These are phyloP conservation scores for Alternaria angustiovoidea DNA, from an alignment of 2,329 filamentous ascomycete species.

Conservation along the genomic window DNA sequence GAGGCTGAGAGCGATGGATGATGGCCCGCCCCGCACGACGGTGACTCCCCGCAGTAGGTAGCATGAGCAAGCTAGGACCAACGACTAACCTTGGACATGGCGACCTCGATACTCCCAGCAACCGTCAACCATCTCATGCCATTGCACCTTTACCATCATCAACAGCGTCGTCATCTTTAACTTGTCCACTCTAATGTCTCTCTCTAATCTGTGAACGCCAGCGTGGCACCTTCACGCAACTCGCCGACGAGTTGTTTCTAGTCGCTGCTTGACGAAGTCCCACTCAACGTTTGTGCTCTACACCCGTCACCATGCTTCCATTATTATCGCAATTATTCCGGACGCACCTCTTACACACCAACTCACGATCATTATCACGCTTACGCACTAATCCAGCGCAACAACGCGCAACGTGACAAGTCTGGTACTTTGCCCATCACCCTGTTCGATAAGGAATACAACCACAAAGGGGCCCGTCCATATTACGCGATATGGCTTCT, in stretches of 20 bases:
- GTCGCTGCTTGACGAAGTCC: conserved; percentile 30
- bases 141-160: conserved; percentile 3
- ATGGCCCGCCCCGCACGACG: conserved; percentile 9
- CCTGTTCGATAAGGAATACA: not conserved
- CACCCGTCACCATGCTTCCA: conserved; percentile 60
- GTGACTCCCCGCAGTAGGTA: conserved; percentile 17
- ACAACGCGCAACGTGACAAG: conserved; percentile 10
- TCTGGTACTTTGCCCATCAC: not conserved
- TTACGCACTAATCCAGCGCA: conserved; percentile 21
- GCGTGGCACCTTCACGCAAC: conserved; percentile 33
- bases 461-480: not conserved
- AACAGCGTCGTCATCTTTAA: not conserved
- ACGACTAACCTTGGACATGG: conserved; percentile 15
- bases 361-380: conserved; percentile 56
- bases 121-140: conserved; percentile 7
- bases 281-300: conserved; percentile 31
- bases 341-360: conserved; percentile 61
- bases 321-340: conserved; percentile 58
- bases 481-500: conserved; percentile 73
- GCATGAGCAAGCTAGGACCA: conserved; percentile 16
- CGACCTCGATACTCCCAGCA: conserved; percentile 12
- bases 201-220: conserved; percentile 30
- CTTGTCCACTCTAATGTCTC: conserved; percentile 19
- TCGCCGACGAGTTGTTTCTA: conserved; percentile 29
- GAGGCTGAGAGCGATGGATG: conserved; percentile 9